phyloP scores from a whole-genome alignment of 2,329 filamentous ascomycete genomes.

The Calonectria pseudoturangicola region DNA sequence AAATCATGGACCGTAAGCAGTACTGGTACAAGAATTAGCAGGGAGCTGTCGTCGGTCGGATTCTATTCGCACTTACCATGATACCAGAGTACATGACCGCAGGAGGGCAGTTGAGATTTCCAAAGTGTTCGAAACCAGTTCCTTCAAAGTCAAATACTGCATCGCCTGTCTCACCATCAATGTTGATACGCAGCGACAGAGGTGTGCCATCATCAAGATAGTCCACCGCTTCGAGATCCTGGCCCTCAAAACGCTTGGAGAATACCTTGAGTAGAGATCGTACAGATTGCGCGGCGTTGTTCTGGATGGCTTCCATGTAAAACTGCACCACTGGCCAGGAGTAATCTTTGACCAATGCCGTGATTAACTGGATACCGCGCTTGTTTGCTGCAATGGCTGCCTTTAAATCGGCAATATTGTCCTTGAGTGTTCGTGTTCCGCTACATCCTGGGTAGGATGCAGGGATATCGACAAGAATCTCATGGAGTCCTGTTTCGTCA shows the following conservation, averaged over 20 bases:
- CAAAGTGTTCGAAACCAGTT: constrained; percentile 56
- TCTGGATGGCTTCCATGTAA: constrained; percentile 65
- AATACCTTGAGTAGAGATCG: constrained; percentile 37
- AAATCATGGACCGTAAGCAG: constrained; percentile 86
- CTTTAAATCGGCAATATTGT: constrained; percentile 91
- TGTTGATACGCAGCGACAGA: constrained; percentile 83
- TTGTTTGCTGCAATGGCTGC: constrained; percentile 91
- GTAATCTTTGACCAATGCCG: constrained; percentile 82
- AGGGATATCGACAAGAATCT: constrained; percentile 84
- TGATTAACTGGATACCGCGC: constrained; percentile 86
- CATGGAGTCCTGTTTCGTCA: constrained; percentile 83
- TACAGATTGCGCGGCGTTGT: constrained; percentile 59
- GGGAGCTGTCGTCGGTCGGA: no score
- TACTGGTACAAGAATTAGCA: constrained; percentile 64
- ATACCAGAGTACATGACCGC: constrained; percentile 26
- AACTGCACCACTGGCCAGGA: constrained; percentile 82
- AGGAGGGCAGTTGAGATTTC: constrained; percentile 77
- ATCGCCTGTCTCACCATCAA: constrained; percentile 80
- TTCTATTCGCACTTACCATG: constrained; percentile 11
- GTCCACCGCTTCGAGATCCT: constrained; percentile 53
- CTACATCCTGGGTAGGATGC: constrained; percentile 84
- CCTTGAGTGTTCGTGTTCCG: constrained; percentile 85
- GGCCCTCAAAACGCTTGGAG: constrained; percentile 18
- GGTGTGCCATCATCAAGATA: constrained; percentile 92
- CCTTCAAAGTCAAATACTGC: constrained; percentile 76